Conservation (phyloP, 495 filamentous ascomycete genomes). For the Bryoglossum gracile region DNA sequence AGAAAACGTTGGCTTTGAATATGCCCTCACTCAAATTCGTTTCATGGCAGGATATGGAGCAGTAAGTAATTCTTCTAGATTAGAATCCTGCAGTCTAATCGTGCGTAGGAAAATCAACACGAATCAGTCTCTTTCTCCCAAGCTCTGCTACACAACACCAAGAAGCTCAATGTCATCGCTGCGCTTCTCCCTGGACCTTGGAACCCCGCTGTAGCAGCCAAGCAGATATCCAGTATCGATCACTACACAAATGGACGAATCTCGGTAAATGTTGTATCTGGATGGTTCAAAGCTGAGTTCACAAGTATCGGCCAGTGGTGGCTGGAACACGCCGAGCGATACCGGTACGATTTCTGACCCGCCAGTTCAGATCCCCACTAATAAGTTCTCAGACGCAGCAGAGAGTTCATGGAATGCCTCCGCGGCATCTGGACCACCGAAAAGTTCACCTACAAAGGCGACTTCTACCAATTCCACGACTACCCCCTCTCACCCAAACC, state of each 20-base stretch:
- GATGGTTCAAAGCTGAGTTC: constrained; percentile 46
- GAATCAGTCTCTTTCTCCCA: constrained; percentile 44
- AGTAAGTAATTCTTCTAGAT: constrained; percentile 10
- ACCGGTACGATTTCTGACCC: constrained; percentile 21
- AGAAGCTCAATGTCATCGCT: constrained; percentile 39
- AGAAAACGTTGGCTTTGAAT: constrained; percentile 39
- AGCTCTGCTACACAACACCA: constrained; percentile 36
- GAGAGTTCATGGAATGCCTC: constrained; percentile 41
- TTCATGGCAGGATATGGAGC: constrained; percentile 44
- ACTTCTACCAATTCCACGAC: constrained; percentile 43
- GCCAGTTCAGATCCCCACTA: not conserved
- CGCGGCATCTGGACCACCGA: constrained; percentile 42
- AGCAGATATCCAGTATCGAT: constrained; percentile 44
- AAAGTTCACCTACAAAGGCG: constrained; percentile 38
- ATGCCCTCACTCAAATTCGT: constrained; percentile 40
- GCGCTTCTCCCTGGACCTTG: constrained; percentile 42
- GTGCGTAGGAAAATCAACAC: constrained; percentile 33
- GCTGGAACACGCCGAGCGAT: constrained; percentile 43
- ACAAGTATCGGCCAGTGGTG: constrained; percentile 44
- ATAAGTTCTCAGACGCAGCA: constrained; percentile 24
- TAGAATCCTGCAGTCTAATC: constrained; percentile 4
- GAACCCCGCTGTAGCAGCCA: constrained; percentile 43
- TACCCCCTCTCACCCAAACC: constrained; percentile 41
- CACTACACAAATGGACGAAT: constrained; percentile 39
- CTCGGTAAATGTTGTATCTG: constrained; percentile 41